A percentile compares a stretch with the other conserved stretches of the same genome.
These are phyloP conservation scores for Wickerhamia fluorescens DNA, from an alignment of 805 yeast genomes.

Conservation along the genomic window DNA sequence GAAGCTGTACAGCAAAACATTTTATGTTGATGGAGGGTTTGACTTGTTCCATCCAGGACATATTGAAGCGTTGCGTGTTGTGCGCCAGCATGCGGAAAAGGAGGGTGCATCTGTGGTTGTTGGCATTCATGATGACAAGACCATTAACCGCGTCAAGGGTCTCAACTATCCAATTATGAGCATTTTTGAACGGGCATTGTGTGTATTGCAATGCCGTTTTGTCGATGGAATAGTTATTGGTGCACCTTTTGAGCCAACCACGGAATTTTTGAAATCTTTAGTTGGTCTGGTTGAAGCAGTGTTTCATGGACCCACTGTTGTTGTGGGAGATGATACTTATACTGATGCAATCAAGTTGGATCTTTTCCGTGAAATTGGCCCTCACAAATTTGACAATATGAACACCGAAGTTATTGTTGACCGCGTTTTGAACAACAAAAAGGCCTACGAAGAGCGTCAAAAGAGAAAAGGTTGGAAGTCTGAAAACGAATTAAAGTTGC, in stretches of 20 bases:
- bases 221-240: constrained; percentile 74
- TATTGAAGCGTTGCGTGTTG: constrained; percentile 57
- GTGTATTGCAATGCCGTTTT: constrained; percentile 81
- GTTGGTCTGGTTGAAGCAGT: constrained; percentile 35
- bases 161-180: constrained; percentile 80
- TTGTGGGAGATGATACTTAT: constrained; percentile 30
- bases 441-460: constrained; percentile 80
- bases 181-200: constrained; percentile 72
- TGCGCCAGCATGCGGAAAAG: constrained; percentile 32
- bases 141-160: constrained; percentile 51
- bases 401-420: constrained; percentile 65
- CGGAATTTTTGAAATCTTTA: constrained; percentile 31
- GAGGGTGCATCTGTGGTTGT: constrained; percentile 47
- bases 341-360: constrained; percentile 22
- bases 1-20: constrained; percentile 9
- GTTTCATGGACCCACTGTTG: constrained; percentile 53
- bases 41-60: constrained; percentile 94
- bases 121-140: constrained; percentile 58
- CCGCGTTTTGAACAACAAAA: constrained; percentile 63
- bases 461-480: constrained; percentile 78
- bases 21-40: constrained; percentile 75
- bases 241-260: constrained; percentile 51
- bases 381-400: constrained; percentile 58
- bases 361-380: constrained; percentile 36
- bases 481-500: constrained; percentile 31